Percentiles rank a stretch among this genome's conserved stretches.
Evolutionary conservation across 805 yeast genomes (phyloP).

Genomic region (Zygotorulaspora chibaensis): DNA sequence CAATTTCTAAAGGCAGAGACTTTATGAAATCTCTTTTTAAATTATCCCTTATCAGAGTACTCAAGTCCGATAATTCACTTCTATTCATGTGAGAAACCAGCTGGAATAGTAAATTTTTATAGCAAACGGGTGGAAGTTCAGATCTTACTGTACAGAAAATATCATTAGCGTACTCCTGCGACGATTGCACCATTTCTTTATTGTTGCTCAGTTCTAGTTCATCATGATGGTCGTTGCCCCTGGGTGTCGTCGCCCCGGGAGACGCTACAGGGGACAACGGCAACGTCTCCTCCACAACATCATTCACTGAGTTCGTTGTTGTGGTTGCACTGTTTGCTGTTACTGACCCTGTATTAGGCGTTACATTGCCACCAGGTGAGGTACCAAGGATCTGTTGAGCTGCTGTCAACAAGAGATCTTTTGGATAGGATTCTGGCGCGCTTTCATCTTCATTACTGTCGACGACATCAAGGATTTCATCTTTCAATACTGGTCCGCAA

Average conservation of each 20-base stretch:
- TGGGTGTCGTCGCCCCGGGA: conserved; percentile 24
- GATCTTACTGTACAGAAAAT: conserved; percentile 16
- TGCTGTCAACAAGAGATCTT: conserved; percentile 7
- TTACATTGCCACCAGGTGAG: not conserved
- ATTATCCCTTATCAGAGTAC: conserved; percentile 29
- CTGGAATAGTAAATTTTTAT: conserved; percentile 26
- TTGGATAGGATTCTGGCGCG: not conserved
- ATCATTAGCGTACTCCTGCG: conserved; percentile 15
- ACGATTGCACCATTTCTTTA: conserved; percentile 1
- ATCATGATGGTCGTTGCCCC: conserved; percentile 4
- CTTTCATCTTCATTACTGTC: not conserved
- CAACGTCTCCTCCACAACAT: conserved; percentile 22
- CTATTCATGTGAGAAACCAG: conserved; percentile 28
- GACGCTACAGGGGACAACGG: conserved; percentile 35
- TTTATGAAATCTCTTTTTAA: conserved; percentile 71
- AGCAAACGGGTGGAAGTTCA: conserved; percentile 17
- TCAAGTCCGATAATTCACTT: conserved; percentile 31
- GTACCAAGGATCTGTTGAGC: conserved; percentile 13
- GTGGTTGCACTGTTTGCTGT: conserved; percentile 1
- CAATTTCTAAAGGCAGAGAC: conserved; percentile 69
- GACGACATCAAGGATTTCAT: not conserved
- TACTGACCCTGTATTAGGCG: not conserved
- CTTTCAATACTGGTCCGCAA: not conserved
- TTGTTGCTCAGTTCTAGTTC: conserved; percentile 2
- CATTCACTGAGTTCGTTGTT: not conserved